phyloP scores from a whole-genome alignment of 371 early-diverging fungal species.

The Dentiscutata heterogama region DNA sequence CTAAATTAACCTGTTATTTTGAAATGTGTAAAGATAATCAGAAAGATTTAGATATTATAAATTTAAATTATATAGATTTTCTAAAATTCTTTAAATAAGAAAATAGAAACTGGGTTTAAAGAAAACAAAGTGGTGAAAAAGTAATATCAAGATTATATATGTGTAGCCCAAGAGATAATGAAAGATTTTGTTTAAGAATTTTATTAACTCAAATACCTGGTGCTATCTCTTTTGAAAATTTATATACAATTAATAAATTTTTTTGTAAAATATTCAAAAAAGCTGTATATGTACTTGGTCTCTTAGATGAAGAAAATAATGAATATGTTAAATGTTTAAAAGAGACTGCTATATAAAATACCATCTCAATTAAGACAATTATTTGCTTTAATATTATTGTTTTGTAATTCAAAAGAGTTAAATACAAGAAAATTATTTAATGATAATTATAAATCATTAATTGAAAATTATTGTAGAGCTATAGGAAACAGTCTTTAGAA shows the following conservation, averaged over 20 bases:
- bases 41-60: not conserved
- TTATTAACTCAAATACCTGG: too few species aligned
- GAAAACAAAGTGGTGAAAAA: not conserved
- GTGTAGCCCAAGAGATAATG: not conserved
- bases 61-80: not conserved
- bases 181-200: not conserved
- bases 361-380: not conserved
- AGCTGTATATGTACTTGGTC: slow-evolving; percentile 6
- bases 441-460: too few species aligned
- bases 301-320: slow-evolving; percentile 32
- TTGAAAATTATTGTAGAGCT: too few species aligned
- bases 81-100: not conserved
- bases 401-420: too few species aligned
- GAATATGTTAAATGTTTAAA: slow-evolving; percentile 20
- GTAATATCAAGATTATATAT: not conserved
- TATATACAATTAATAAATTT: not conserved
- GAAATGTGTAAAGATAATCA: too few species aligned
- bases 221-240: too few species aligned
- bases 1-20: too few species aligned
- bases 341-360: not conserved
- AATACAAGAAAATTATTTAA: too few species aligned
- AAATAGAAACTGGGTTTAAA: not conserved
- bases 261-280: not conserved
- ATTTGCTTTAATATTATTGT: too few species aligned
- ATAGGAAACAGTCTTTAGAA: too few species aligned